These are phyloP conservation scores for Aspergillus fijiensis DNA, from an alignment of 2,329 filamentous ascomycete genomes.

Conservation along the genomic window DNA sequence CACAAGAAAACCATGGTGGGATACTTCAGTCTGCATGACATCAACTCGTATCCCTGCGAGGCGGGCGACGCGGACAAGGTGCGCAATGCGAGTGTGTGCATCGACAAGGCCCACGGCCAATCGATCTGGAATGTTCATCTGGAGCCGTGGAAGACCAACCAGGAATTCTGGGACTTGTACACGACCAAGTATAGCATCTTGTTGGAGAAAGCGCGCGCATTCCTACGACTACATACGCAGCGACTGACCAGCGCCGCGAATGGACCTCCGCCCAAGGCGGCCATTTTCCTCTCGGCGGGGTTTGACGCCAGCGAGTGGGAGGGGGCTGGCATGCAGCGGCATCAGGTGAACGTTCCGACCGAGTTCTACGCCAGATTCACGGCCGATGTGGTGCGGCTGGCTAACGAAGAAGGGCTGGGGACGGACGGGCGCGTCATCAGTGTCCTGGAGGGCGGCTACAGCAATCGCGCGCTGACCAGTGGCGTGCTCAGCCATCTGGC, in stretches of 20 bases:
- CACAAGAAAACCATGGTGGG: conserved; percentile 87
- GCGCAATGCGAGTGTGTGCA: conserved; percentile 87
- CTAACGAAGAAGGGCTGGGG: conserved; percentile 72
- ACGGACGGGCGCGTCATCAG: conserved; percentile 87
- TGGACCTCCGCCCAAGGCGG: conserved; percentile 69
- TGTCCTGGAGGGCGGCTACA: conserved; percentile 94
- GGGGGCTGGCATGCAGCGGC: conserved; percentile 86
- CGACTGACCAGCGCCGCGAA: conserved; percentile 58
- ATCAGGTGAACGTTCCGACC: conserved; percentile 92
- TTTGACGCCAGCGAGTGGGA: conserved; percentile 98
- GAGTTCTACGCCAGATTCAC: conserved; percentile 94
- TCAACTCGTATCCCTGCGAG: conserved; percentile 98
- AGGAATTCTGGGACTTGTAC: conserved; percentile 89
- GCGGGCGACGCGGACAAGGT: conserved; percentile 91
- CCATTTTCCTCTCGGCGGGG: conserved; percentile 91
- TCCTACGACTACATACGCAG: conserved; percentile 70
- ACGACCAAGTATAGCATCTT: conserved; percentile 73
- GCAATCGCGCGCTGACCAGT: conserved; percentile 82
- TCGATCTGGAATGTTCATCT: conserved; percentile 96
- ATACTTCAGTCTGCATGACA: conserved; percentile 96
- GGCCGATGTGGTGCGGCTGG: conserved; percentile 76
- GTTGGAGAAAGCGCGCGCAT: conserved; percentile 76
- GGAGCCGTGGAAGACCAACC: conserved; percentile 76
- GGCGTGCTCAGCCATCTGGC: conserved; percentile 88
- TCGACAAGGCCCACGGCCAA: conserved; percentile 91